Conservation (phyloP, 306 rosid species). For the Rosa multiflora region DNA sequence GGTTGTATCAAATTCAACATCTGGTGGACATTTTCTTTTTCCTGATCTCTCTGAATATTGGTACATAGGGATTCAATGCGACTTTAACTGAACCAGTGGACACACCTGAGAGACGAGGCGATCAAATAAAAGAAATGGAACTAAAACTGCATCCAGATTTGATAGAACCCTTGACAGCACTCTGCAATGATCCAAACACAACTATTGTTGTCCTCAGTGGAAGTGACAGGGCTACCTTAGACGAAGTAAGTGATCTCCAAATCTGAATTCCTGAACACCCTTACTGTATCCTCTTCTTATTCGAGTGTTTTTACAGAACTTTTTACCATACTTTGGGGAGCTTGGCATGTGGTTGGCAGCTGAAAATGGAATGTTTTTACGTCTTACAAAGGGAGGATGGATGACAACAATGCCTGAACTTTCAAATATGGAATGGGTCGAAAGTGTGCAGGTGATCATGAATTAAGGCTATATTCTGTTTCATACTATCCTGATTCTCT, state of each 20-base stretch:
- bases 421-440: slow-evolving; percentile 93
- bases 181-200: slow-evolving; percentile 73
- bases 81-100: slow-evolving; percentile 91
- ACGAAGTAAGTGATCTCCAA: slow-evolving; percentile 48
- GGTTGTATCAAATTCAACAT: background rate
- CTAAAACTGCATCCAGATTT: slow-evolving; percentile 79
- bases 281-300: slow-evolving; percentile 25
- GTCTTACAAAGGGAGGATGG: slow-evolving; percentile 76
- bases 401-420: slow-evolving; percentile 99
- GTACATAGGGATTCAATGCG: slow-evolving; percentile 78
- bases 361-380: slow-evolving; percentile 93
- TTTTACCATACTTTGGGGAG: slow-evolving; percentile 73
- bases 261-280: slow-evolving; percentile 21
- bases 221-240: slow-evolving; percentile 65
- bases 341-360: slow-evolving; percentile 95
- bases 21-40: background rate
- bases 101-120: slow-evolving; percentile 69
- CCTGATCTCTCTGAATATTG: slow-evolving; percentile 29
- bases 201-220: slow-evolving; percentile 93
- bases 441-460: slow-evolving; percentile 69
- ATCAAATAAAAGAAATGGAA: slow-evolving; percentile 86
- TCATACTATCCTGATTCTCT: slow-evolving; percentile 9
- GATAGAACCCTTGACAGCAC: slow-evolving; percentile 56
- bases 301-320: slow-evolving; percentile 51
- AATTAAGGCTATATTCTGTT: slow-evolving; percentile 22